phyloP scores from a whole-genome alignment of 352 stramenopile species.

The Globisporangium cylindrosporum region DNA sequence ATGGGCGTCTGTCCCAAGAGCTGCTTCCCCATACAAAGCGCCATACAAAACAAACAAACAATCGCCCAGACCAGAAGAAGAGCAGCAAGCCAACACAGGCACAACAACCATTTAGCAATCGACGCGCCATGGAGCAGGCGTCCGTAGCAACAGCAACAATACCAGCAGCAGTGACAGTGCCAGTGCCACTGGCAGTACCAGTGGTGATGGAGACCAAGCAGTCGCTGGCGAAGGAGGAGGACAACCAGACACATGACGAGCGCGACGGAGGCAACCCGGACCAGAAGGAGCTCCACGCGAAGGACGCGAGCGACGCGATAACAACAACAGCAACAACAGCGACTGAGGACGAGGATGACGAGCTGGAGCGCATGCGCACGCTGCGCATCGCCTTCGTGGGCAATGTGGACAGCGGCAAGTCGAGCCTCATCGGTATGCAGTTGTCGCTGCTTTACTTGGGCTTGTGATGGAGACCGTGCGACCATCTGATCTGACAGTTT shows the following conservation, averaged over 20 bases:
- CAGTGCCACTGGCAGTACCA: not conserved
- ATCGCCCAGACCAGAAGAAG: not conserved
- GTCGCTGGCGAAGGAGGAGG: not conserved
- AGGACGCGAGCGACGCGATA: not conserved
- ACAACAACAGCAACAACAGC: not conserved
- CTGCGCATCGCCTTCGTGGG: constrained; percentile 88
- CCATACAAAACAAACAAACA: not conserved
- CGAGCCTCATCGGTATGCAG: constrained; percentile 78
- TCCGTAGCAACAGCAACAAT: not conserved
- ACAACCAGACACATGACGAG: constrained; percentile 8
- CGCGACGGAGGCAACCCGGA: not conserved
- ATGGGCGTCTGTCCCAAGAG: not conserved
- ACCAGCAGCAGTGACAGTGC: not conserved
- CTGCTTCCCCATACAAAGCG: not conserved
- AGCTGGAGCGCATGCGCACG: constrained; percentile 57
- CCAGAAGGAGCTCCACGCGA: not conserved
- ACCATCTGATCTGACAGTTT: not conserved
- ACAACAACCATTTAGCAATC: constrained; percentile 6
- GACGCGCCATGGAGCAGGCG: constrained; percentile 10
- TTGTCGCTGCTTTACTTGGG: not conserved
- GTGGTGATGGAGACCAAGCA: not conserved
- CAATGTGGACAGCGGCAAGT: constrained; percentile 93
- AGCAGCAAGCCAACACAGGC: not conserved
- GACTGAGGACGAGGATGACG: constrained; percentile 15
- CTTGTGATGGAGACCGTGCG: not conserved